These are phyloP conservation scores for Macrophomina pseudophaseolina DNA, from an alignment of 2,329 filamentous ascomycete genomes.

Conservation along the genomic window DNA sequence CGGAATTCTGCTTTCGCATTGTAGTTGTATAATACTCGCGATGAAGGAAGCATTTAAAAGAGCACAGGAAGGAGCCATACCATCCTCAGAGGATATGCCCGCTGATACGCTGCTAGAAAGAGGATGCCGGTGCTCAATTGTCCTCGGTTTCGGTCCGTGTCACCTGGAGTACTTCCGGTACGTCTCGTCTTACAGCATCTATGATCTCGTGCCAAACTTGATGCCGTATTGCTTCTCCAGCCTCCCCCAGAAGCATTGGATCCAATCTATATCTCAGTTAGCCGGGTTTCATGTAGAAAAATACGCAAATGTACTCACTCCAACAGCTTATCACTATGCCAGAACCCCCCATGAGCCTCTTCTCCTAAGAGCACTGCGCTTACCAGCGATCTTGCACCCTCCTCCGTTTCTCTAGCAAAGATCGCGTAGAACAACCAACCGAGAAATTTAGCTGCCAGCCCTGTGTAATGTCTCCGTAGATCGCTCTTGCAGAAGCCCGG, in stretches of 20 bases:
- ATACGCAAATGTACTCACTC: constrained; percentile 29
- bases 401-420: constrained; percentile 46
- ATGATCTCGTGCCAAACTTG: constrained; percentile 44
- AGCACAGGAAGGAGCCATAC: too few relatives aligned
- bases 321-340: constrained; percentile 41
- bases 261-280: background rate
- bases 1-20: too few relatives aligned
- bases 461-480: constrained; percentile 29
- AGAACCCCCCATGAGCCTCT: constrained; percentile 42
- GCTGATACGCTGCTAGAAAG: too few relatives aligned
- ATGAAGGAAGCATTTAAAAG: too few relatives aligned
- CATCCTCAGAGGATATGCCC: too few relatives aligned
- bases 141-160: background rate
- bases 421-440: constrained; percentile 32
- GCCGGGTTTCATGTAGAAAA: background rate
- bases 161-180: constrained; percentile 30
- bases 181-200: constrained; percentile 38
- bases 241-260: constrained; percentile 38
- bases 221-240: constrained; percentile 38
- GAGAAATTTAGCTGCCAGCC: constrained; percentile 31
- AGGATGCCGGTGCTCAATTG: background rate
- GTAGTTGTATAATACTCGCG: too few relatives aligned
- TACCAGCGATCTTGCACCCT: constrained; percentile 48
- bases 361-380: constrained; percentile 43
- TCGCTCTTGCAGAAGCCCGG: constrained; percentile 31